A percentile compares a stretch with the other conserved stretches of the same genome.
These are phyloP conservation scores for Onygenales sp. DNA, from an alignment of 2,329 filamentous ascomycete species.

Conservation along the genomic window DNA sequence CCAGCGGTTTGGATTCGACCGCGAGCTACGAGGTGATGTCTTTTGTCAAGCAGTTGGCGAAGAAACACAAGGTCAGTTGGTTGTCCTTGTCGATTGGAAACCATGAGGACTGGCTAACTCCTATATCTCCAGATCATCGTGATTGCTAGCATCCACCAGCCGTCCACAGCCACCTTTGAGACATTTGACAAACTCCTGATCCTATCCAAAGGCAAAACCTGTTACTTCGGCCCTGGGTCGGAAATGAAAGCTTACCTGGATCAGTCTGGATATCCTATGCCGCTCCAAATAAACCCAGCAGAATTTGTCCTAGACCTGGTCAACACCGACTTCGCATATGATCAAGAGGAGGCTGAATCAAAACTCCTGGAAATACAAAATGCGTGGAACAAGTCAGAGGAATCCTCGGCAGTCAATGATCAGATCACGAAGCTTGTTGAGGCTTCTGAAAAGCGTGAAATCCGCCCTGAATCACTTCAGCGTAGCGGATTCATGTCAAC, in stretches of 20 bases:
- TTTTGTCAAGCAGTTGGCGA: slow-evolving; percentile 59
- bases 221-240: slow-evolving; percentile 60
- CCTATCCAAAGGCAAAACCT: slow-evolving; percentile 59
- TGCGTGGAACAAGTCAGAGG: slow-evolving; percentile 45
- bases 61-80: slow-evolving; percentile 50
- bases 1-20: slow-evolving; percentile 70
- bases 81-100: slow-evolving; percentile 1
- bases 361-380: slow-evolving; percentile 46
- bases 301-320: slow-evolving; percentile 71
- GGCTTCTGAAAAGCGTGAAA: slow-evolving; percentile 19
- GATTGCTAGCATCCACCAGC: slow-evolving; percentile 77
- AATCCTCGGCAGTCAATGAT: slow-evolving; percentile 23
- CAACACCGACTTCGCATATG: slow-evolving; percentile 62
- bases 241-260: slow-evolving; percentile 56
- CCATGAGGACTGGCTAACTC: not conserved
- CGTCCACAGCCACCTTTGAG: slow-evolving; percentile 67
- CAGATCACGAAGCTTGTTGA: slow-evolving; percentile 16
- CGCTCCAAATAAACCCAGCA: slow-evolving; percentile 65
- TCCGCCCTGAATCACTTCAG: slow-evolving; percentile 21
- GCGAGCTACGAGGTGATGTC: slow-evolving; percentile 67
- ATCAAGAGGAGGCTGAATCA: slow-evolving; percentile 36
- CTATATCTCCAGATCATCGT: slow-evolving; percentile 53
- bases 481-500: slow-evolving; percentile 39
- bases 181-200: slow-evolving; percentile 73
- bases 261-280: slow-evolving; percentile 51